Evolutionary conservation across 2,329 filamentous ascomycete species (phyloP).

Genomic region (Phialophora macrospora): DNA sequence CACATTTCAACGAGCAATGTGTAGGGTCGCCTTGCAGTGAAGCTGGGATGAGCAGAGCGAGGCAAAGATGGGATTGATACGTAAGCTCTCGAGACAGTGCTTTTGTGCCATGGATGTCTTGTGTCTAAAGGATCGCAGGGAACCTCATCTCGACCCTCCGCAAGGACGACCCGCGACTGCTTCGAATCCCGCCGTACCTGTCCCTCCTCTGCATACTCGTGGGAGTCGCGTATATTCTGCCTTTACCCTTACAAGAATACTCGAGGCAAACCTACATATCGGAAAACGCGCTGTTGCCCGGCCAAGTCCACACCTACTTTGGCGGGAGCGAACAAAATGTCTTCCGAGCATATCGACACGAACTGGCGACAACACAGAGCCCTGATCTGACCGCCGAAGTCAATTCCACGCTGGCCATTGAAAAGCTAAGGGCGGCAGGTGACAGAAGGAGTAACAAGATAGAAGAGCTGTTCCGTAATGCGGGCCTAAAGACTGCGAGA

Average conservation of each 20-base stretch:
- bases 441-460: slow-evolving; percentile 61
- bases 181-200: slow-evolving; percentile 84
- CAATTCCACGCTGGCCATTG: slow-evolving; percentile 52
- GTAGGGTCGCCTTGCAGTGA: slow-evolving; percentile 33
- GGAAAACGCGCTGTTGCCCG: slow-evolving; percentile 92
- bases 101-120: slow-evolving; percentile 19
- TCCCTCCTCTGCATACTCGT: slow-evolving; percentile 83
- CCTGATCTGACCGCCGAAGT: slow-evolving; percentile 5
- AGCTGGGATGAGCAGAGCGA: slow-evolving; percentile 33
- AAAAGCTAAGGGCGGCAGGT: slow-evolving; percentile 25
- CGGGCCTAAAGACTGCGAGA: slow-evolving; percentile 83
- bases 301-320: slow-evolving; percentile 98
- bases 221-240: slow-evolving; percentile 85
- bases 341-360: slow-evolving; percentile 85
- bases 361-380: slow-evolving; percentile 63
- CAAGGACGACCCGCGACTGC: slow-evolving; percentile 73
- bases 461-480: slow-evolving; percentile 73
- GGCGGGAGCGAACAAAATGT: slow-evolving; percentile 94
- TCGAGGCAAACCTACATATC: slow-evolving; percentile 94
- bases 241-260: slow-evolving; percentile 88
- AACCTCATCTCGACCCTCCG: slow-evolving; percentile 56
- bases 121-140: slow-evolving; percentile 19
- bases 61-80: slow-evolving; percentile 37
- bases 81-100: slow-evolving; percentile 24
- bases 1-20: background rate